Base-by-base conservation (phyloP, 2,329 filamentous ascomycete genomes). In the Zymoseptoria brevis region DNA sequence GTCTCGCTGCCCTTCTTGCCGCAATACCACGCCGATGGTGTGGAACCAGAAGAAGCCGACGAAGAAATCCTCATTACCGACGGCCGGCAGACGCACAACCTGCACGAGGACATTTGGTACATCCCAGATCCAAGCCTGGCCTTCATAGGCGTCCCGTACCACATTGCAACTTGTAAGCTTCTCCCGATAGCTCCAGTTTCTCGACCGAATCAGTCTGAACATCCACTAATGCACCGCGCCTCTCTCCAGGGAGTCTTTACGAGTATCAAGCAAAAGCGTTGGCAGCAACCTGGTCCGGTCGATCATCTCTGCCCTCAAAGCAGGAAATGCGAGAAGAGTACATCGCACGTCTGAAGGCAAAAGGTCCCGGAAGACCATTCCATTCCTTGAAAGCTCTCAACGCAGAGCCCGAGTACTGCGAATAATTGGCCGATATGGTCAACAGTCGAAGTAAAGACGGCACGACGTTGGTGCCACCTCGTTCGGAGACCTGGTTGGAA, bases 81-180 rank as follows among this genome's bases (percentile, higher is more conserved):
- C 51, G 86, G 86, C 1, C 79, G 78, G 11, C 82, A 84, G 68
- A 70, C 77, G 2, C 86, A 89, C 66, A 88, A 89, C 63, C 74
- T 89, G 1, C 83, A 88, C 75, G 83, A 83, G 59, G 86, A 89
- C 68, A 84, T 89, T 13, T 89, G 87, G 68, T 89, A 88, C 71
- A 87, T 88, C 50, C 79, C 80, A 0, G 85, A 89, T 60, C 84
- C 86, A 0, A 81, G 83, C 0, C 74, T 89, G 0, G 75, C 78
- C 0, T 88, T 88, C 62, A 57, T 88, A n/a, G 86, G 86, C 0
- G 81, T 85, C 0, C 84, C 83, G 0, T 87, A 83, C 66, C 82
- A 86, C 66, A 82, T 82, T 0, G 83, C 84, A 0, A 88, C 86
- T 0, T 89, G 50, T n/a, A n/a, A 50, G 45, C 16, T 19, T 9